phyloP scores from a whole-genome alignment of 371 early-diverging fungal species.

The Haplosporangium sp. region DNA sequence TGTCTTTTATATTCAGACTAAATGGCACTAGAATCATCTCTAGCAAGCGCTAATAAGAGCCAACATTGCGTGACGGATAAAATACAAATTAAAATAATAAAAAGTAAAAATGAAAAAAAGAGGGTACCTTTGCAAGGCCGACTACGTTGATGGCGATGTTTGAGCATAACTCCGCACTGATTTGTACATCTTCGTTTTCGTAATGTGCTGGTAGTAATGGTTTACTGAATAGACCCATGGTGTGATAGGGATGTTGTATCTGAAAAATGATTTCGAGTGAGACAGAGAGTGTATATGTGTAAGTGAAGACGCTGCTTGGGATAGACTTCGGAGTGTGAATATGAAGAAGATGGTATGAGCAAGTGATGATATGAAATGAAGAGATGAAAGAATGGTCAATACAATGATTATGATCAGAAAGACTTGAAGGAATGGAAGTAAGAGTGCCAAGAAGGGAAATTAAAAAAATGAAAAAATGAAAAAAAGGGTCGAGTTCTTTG shows the following conservation, averaged over 20 bases:
- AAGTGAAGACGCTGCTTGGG: neutral
- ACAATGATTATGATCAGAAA: no score
- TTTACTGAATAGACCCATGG: constrained; percentile 51
- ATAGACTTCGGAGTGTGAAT: neutral
- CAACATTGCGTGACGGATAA: neutral
- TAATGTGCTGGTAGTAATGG: constrained; percentile 38
- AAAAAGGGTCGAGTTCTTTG: neutral
- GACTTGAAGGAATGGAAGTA: no score
- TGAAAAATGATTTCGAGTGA: neutral
- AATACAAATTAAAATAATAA: no score
- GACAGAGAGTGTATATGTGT: neutral
- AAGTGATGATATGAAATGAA: neutral
- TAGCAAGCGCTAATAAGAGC: neutral
- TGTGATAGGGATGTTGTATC: neutral
- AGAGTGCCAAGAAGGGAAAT: neutral
- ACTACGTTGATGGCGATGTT: constrained; percentile 48
- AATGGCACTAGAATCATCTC: constrained; percentile 1
- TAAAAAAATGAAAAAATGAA: neutral
- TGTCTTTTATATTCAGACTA: neutral
- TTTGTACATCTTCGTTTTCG: constrained; percentile 54
- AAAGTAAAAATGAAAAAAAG: neutral
- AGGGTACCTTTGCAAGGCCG: constrained; percentile 49
- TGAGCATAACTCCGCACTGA: constrained; percentile 49
- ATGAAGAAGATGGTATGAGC: neutral
- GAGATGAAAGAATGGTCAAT: no score